Base-by-base conservation (phyloP, 805 yeast species). In the Spathaspora passalidarum region DNA sequence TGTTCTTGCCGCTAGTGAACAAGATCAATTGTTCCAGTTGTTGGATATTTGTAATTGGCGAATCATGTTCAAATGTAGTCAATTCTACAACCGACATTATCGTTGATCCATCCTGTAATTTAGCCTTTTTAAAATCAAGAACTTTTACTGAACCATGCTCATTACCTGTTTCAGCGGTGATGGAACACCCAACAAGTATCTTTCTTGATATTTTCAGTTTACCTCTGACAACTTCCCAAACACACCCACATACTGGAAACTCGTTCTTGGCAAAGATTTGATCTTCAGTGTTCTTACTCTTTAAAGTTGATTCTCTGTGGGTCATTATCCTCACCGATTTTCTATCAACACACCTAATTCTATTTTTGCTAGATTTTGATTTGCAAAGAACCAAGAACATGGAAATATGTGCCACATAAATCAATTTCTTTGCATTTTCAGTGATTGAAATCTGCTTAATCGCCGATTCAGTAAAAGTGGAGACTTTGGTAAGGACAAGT, bases 261-360 rank as follows among this genome's bases (percentile, higher is more conserved):
- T 72, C 76, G n/a, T 55, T 45, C 5, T 47, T 44, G 1, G 47
- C 56, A 42, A 67, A 64, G 1, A 64, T 54, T 3, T 43, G 51
- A 2, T 40, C 48, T 11, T 39, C 48, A 21, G 19, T 25, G n/a
- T 42, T 38, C 34, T 44, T 50, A 21, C 42, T 44, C 40, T 48
- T 56, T 11, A 48, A 40, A 43, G 50, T 56, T 21, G 51, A 41
- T 32, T 66, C 72, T 4, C 49, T 37, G 16, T 61, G 61, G 3
- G 58, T 52, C 13, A 67, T 45, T 18, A 58, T 25, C 34, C 51
- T 59, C 38, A 60, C 54, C 0, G 56, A 35, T 45, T 63, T 69
- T 39, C 69, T 49, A 43, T 71, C 76, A 10, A 63, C 61, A 43
- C 67, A 68, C 42, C 57, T 60, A 29, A 72, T 43, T 36, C 72